Evolutionary conservation across 2,329 filamentous ascomycete genomes (phyloP).

Genomic region (Pseudopithomyces chartarum): DNA sequence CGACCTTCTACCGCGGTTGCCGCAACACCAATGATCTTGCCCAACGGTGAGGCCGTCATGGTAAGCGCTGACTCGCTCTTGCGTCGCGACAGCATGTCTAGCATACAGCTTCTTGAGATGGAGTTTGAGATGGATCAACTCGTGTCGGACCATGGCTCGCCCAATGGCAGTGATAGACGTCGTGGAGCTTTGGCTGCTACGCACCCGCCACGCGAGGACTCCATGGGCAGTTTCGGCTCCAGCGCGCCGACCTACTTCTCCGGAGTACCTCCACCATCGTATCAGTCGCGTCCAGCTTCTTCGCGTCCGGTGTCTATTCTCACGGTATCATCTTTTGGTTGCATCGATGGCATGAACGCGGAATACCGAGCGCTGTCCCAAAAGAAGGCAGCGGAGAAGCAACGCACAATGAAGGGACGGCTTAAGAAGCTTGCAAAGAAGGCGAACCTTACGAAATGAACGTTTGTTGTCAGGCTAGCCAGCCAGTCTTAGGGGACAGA

Average conservation of each 20-base stretch:
- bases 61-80: constrained; percentile 7
- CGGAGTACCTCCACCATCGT: constrained; percentile 39
- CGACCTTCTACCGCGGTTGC: constrained; percentile 13
- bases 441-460: constrained; percentile 18
- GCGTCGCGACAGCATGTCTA: constrained; percentile 16
- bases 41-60: constrained; percentile 3
- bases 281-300: constrained; percentile 38
- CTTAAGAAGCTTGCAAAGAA: constrained; percentile 34
- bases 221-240: constrained; percentile 34
- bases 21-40: not conserved
- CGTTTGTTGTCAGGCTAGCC: not conserved
- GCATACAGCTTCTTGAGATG: constrained; percentile 15
- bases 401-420: constrained; percentile 30
- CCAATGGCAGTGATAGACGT: constrained; percentile 13
- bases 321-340: constrained; percentile 43
- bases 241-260: constrained; percentile 41
- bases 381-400: constrained; percentile 23
- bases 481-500: not conserved
- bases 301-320: constrained; percentile 35
- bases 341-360: constrained; percentile 39
- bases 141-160: constrained; percentile 12
- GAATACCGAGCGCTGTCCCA: constrained; percentile 33
- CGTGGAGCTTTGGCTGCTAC: constrained; percentile 20
- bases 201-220: constrained; percentile 28
- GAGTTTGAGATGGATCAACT: constrained; percentile 24